Percentiles rank a stretch among this genome's conserved stretches.
Conservation (phyloP, 2,329 filamentous ascomycete species). For the Xylariaceae sp. region DNA sequence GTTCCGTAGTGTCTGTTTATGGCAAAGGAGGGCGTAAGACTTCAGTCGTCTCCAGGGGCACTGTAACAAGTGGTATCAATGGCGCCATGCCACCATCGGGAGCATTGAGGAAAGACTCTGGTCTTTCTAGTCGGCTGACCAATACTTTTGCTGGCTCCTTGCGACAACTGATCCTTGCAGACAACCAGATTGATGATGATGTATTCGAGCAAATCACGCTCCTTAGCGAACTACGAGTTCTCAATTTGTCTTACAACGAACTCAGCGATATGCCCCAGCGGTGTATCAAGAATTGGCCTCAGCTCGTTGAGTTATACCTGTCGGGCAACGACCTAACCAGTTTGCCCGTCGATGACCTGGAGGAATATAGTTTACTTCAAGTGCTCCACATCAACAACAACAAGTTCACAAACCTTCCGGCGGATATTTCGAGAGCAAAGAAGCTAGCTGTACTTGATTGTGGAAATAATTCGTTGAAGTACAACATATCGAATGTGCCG, state of each 20-base stretch:
- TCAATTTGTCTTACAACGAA: constrained; percentile 95
- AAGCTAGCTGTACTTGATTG: constrained; percentile 92
- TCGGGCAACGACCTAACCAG: constrained; percentile 94
- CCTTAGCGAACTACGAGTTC: constrained; percentile 80
- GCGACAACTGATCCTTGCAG: constrained; percentile 84
- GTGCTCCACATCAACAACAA: constrained; percentile 96
- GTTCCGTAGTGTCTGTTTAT: constrained; percentile 82
- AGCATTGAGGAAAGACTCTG: constrained; percentile 82
- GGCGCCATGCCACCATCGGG: constrained; percentile 60
- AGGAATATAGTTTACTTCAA: constrained; percentile 86
- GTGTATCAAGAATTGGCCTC: constrained; percentile 86
- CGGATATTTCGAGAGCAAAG: constrained; percentile 92
- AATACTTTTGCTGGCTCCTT: constrained; percentile 90
- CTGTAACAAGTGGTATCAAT: constrained; percentile 53
- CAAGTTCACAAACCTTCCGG: constrained; percentile 95
- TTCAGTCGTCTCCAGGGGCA: constrained; percentile 75
- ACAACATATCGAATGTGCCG: constrained; percentile 98
- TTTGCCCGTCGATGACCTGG: constrained; percentile 90
- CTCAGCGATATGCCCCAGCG: constrained; percentile 90
- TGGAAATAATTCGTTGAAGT: constrained; percentile 93
- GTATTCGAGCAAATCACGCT: constrained; percentile 90
- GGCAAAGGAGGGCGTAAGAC: constrained; percentile 83
- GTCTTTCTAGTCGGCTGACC: constrained; percentile 76
- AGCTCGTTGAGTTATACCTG: constrained; percentile 89
- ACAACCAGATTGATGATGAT: constrained; percentile 93